These are phyloP conservation scores for Chiua sp. DNA, from an alignment of 1,284 basidiomycete genomes.

Conservation along the genomic window DNA sequence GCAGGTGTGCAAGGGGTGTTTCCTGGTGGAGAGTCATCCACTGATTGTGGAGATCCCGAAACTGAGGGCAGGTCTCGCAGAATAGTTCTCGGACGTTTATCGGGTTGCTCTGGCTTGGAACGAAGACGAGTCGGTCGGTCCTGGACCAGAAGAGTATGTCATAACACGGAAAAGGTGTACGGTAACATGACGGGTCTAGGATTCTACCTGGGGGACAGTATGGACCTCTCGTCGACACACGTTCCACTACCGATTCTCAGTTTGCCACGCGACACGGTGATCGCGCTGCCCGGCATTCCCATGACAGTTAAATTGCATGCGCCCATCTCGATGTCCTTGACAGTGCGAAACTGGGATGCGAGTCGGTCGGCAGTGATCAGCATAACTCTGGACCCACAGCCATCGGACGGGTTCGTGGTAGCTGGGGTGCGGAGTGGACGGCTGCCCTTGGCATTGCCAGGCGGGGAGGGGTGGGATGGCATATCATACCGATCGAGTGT, in stretches of 20 bases:
- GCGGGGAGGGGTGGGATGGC: conserved; percentile 68
- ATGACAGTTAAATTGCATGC: conserved; percentile 64
- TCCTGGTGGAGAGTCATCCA: conserved; percentile 41
- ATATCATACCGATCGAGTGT: conserved; percentile 72
- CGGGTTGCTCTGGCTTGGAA: conserved; percentile 52
- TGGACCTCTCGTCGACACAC: conserved; percentile 51
- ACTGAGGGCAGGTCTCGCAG: conserved; percentile 41
- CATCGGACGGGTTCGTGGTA: conserved; percentile 67
- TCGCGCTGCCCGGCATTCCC: conserved; percentile 68
- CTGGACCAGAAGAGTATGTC: conserved; percentile 61
- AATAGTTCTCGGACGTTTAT: conserved; percentile 63
- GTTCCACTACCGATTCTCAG: conserved; percentile 62
- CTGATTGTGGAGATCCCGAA: too few species aligned
- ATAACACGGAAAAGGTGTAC: conserved; percentile 71
- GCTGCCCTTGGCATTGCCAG: conserved; percentile 70
- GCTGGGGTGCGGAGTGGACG: conserved; percentile 70
- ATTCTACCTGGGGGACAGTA: conserved; percentile 41
- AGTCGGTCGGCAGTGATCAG: conserved; percentile 67
- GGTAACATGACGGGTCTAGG: conserved; percentile 15
- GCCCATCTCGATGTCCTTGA: conserved; percentile 60
- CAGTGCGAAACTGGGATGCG: conserved; percentile 67
- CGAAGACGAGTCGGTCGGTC: conserved; percentile 47
- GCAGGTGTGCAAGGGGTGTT: conserved; percentile 43
- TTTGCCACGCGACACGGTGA: conserved; percentile 61
- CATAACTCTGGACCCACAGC: conserved; percentile 66